Evolutionary conservation across 768 basidiomycete species (phyloP).

Genomic region (Tulasnella calospora): DNA sequence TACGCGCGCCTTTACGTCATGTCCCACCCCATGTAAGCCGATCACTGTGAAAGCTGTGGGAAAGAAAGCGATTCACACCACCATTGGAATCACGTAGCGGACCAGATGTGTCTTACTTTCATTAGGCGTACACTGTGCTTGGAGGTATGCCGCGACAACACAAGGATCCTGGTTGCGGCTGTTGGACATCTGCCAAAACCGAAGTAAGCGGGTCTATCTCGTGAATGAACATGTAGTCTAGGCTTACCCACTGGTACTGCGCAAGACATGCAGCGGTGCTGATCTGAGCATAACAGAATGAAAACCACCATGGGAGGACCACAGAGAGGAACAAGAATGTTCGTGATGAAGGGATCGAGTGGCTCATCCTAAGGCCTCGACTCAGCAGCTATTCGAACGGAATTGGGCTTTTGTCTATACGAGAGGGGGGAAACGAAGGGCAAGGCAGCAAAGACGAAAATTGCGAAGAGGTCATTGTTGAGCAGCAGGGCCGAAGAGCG

Average conservation of each 20-base stretch:
- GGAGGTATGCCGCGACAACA: constrained; percentile 14
- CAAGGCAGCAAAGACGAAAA: neutral
- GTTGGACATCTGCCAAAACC: constrained; percentile 15
- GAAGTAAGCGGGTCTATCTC: neutral
- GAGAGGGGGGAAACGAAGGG: neutral
- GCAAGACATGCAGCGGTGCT: neutral
- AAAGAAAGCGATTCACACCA: neutral
- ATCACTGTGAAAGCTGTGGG: constrained; percentile 2
- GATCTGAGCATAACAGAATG: neutral
- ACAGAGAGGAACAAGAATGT: neutral
- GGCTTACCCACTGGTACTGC: neutral
- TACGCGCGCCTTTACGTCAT: neutral
- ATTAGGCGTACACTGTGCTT: neutral
- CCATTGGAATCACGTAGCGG: neutral
- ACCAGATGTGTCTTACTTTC: neutral
- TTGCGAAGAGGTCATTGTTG: neutral
- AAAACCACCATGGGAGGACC: neutral
- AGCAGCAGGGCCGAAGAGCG: neutral
- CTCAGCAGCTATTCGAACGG: neutral
- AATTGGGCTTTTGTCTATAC: neutral
- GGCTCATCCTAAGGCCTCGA: neutral
- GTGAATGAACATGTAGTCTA: neutral
- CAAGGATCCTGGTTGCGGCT: constrained; percentile 11
- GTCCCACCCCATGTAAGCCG: constrained; percentile 11
- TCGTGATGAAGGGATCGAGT: neutral